Evolutionary conservation across 2,329 filamentous ascomycete species (phyloP).

Genomic region (Phialophora chinensis): DNA sequence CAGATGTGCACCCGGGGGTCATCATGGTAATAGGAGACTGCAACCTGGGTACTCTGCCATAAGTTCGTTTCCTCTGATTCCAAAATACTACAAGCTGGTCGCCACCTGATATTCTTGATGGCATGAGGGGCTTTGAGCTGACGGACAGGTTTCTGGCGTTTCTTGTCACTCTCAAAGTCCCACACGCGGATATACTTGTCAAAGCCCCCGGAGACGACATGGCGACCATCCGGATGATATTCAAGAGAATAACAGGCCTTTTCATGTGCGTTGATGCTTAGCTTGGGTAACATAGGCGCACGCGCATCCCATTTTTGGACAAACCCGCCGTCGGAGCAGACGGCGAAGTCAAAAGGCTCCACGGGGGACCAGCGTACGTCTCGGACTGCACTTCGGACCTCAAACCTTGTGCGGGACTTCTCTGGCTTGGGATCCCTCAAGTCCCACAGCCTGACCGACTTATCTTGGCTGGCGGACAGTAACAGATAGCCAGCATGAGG

Average conservation of each 20-base stretch:
- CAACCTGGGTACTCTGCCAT: constrained; percentile 67
- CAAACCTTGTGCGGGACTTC: constrained; percentile 55
- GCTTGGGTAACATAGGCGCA: constrained; percentile 60
- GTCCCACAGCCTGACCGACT: constrained; percentile 69
- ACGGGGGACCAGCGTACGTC: constrained; percentile 69
- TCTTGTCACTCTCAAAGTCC: constrained; percentile 65
- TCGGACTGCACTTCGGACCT: constrained; percentile 64
- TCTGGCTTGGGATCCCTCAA: constrained; percentile 58
- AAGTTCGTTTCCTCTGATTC: constrained; percentile 58
- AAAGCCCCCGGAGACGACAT: constrained; percentile 66
- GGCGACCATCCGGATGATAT: constrained; percentile 71
- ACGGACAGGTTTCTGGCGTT: constrained; percentile 64
- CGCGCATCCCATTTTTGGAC: constrained; percentile 70
- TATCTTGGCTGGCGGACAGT: constrained; percentile 69
- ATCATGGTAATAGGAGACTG: constrained; percentile 66
- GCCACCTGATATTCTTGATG: constrained; percentile 67
- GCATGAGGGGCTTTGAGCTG: constrained; percentile 66
- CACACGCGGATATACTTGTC: constrained; percentile 69
- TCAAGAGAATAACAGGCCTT: constrained; percentile 67
- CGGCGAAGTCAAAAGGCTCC: constrained; percentile 65
- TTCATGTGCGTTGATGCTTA: constrained; percentile 67
- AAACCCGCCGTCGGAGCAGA: constrained; percentile 67
- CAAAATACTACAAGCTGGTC: constrained; percentile 63
- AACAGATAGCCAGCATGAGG: constrained; percentile 65
- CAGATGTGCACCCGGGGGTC: constrained; percentile 67